phyloP scores from a whole-genome alignment of 768 basidiomycete species.

The Porphyrellus cyaneotinctus region DNA sequence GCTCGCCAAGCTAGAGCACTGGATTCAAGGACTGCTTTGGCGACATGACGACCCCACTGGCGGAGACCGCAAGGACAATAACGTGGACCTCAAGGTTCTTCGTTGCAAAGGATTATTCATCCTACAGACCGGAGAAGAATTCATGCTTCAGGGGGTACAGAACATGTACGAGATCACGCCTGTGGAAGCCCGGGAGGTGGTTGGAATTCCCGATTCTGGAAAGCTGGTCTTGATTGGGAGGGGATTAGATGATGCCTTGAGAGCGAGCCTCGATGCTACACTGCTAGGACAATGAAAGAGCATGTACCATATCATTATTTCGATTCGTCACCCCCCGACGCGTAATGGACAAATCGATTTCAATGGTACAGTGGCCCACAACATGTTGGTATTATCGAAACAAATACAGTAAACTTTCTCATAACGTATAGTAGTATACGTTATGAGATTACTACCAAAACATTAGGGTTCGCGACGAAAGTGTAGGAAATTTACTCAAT shows the following conservation, averaged over 20 bases:
- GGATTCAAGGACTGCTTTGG: conserved; percentile 84
- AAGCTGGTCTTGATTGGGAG: conserved; percentile 89
- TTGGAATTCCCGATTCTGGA: conserved; percentile 58
- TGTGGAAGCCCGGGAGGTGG: conserved; percentile 34
- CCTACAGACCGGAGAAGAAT: conserved; percentile 48
- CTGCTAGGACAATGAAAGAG: conserved; percentile 5
- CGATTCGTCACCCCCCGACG: too few relatives aligned
- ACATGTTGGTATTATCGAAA: too few relatives aligned
- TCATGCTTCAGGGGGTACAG: conserved; percentile 88
- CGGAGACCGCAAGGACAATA: conserved; percentile 7
- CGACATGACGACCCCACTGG: conserved; percentile 53
- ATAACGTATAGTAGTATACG: too few relatives aligned
- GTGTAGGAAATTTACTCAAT: too few relatives aligned
- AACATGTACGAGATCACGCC: conserved; percentile 78
- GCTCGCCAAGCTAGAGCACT: conserved; percentile 60
- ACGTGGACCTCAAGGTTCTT: conserved; percentile 52
- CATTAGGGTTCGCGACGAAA: too few relatives aligned
- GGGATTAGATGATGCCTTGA: conserved; percentile 57
- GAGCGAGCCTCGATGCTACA: conserved; percentile 46
- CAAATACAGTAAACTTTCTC: too few relatives aligned
- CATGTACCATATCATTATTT: too few relatives aligned
- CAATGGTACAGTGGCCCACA: too few relatives aligned
- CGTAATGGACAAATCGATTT: too few relatives aligned
- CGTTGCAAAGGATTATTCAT: conserved; percentile 86
- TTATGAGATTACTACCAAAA: too few relatives aligned